phyloP scores from a whole-genome alignment of 164 flowering plant species.

The Magnolia changhungtana region DNA sequence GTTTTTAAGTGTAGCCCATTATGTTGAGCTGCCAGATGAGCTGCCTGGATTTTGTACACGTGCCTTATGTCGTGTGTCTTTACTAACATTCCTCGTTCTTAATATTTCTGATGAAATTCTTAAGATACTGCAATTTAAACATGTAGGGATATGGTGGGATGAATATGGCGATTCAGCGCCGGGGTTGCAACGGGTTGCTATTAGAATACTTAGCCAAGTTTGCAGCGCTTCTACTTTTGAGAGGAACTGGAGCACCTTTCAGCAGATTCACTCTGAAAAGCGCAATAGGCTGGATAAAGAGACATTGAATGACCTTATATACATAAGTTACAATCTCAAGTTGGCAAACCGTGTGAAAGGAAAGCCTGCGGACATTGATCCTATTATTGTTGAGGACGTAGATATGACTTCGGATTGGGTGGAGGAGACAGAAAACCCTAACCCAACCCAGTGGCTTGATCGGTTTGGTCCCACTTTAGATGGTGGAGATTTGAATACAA shows the following conservation, averaged over 20 bases:
- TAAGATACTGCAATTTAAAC: slow-evolving; percentile 5
- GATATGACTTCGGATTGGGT: slow-evolving; percentile 99
- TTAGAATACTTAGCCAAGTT: slow-evolving; percentile 83
- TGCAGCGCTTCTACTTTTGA: slow-evolving; percentile 72
- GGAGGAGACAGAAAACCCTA: slow-evolving; percentile 73
- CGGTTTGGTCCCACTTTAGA: slow-evolving; percentile 72
- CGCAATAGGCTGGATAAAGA: slow-evolving; percentile 83
- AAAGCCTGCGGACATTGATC: slow-evolving; percentile 55
- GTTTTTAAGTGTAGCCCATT: too few relatives aligned
- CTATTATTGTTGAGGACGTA: slow-evolving; percentile 71
- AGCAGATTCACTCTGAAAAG: slow-evolving; percentile 81
- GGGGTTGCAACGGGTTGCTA: slow-evolving; percentile 74
- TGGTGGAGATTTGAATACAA: slow-evolving; percentile 73
- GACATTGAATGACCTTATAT: slow-evolving; percentile 63
- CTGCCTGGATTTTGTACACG: too few relatives aligned
- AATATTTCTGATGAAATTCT: not conserved
- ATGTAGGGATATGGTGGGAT: slow-evolving; percentile 91
- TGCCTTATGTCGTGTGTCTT: too few relatives aligned
- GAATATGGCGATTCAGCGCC: slow-evolving; percentile 90
- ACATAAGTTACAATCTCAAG: slow-evolving; percentile 75
- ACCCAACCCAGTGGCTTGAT: slow-evolving; percentile 84
- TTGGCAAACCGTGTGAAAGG: slow-evolving; percentile 48
- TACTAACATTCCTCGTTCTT: too few relatives aligned
- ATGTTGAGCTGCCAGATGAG: too few relatives aligned
- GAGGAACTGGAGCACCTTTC: slow-evolving; percentile 74